Conservation (phyloP, 148 eudicot genomes). For the Linanthus parryae region DNA sequence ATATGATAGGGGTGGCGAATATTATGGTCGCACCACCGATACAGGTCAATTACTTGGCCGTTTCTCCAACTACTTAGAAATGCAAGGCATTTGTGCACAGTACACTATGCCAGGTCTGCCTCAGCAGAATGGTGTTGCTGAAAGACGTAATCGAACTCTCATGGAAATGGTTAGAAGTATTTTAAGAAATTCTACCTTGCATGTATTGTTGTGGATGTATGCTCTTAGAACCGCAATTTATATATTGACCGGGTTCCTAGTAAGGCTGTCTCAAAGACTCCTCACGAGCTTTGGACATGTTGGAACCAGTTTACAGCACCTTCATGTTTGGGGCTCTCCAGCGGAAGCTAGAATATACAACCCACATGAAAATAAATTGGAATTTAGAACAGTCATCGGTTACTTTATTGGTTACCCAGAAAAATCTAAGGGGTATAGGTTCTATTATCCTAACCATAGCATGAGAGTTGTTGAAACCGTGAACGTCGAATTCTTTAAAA, state of each 20-base stretch:
- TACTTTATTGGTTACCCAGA: conserved; percentile 8
- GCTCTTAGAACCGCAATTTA: too few relatives aligned
- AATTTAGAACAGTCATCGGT: neutral
- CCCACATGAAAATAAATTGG: conserved; percentile 12
- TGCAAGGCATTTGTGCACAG: conserved; percentile 7
- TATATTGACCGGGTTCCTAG: too few relatives aligned
- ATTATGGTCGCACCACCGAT: conserved; percentile 8
- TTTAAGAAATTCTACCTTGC: too few relatives aligned
- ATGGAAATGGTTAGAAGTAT: too few relatives aligned
- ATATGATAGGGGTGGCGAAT: conserved; percentile 15
- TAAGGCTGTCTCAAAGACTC: too few relatives aligned
- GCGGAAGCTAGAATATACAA: conserved; percentile 3
- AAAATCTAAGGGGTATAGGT: conserved; percentile 2
- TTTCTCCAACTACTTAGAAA: conserved; percentile 7
- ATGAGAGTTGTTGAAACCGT: neutral
- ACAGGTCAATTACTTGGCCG: conserved; percentile 7
- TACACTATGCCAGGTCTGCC: conserved; percentile 11
- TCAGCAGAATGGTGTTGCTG: too few relatives aligned
- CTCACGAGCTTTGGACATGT: too few relatives aligned
- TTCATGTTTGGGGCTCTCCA: too few relatives aligned
- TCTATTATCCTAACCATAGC: neutral
- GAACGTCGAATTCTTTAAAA: conserved; percentile 6
- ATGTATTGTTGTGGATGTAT: too few relatives aligned
- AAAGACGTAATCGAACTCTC: too few relatives aligned
- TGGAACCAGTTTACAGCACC: too few relatives aligned